phyloP scores from a whole-genome alignment of 768 basidiomycete genomes.

The Calvatia gigantea region DNA sequence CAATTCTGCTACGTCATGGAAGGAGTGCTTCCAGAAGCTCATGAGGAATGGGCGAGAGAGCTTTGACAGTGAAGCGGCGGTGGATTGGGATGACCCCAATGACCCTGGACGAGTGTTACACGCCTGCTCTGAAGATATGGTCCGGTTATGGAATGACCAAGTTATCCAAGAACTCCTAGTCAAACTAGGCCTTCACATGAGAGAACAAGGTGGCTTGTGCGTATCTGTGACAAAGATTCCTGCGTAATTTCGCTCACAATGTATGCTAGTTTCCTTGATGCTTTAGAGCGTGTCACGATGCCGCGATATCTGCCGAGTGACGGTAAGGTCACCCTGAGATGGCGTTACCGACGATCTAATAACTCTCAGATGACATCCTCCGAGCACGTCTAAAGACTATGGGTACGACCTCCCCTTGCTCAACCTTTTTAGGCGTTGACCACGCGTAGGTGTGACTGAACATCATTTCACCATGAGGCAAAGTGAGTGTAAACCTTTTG shows the following conservation, averaged over 20 bases:
- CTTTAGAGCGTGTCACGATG: constrained; percentile 57
- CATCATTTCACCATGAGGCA: constrained; percentile 60
- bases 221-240: constrained; percentile 18
- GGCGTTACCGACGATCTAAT: neutral
- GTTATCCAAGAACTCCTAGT: constrained; percentile 48
- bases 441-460: constrained; percentile 55
- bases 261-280: constrained; percentile 60
- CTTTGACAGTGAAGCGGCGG: neutral
- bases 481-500: constrained; percentile 26
- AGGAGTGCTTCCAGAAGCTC: constrained; percentile 33
- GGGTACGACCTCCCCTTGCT: constrained; percentile 21
- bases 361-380: constrained; percentile 58
- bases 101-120: constrained; percentile 58
- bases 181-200: constrained; percentile 50
- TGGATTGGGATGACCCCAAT: constrained; percentile 44
- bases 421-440: neutral
- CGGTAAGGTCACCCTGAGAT: constrained; percentile 35
- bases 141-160: constrained; percentile 57
- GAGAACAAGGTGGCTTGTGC: constrained; percentile 73
- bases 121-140: constrained; percentile 63
- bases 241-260: neutral
- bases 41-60: neutral
- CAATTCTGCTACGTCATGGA: constrained; percentile 53
- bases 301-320: constrained; percentile 62
- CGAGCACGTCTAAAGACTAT: constrained; percentile 65